Percentiles rank a stretch among this genome's conserved stretches.
These are phyloP conservation scores for Erigeron canadensis DNA, from an alignment of 129 eudicot genomes.

Conservation along the genomic window DNA sequence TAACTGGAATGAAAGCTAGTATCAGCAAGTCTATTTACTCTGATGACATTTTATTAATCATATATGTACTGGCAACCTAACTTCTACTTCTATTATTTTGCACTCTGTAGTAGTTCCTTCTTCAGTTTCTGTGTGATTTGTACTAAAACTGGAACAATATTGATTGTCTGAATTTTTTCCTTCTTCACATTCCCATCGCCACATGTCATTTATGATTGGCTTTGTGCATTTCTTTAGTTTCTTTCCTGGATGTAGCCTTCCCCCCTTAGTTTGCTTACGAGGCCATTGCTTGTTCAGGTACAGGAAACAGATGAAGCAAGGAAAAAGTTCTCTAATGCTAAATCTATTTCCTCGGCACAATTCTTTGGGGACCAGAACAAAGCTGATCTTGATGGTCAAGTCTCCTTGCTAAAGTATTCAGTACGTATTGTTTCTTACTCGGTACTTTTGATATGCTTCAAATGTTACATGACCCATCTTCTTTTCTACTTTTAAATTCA, in stretches of 20 bases:
- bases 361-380: slow-evolving; percentile 74
- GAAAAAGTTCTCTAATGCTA: slow-evolving; percentile 95
- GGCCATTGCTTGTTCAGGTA: slow-evolving; percentile 32
- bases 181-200: neutral
- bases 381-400: slow-evolving; percentile 64
- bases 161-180: neutral
- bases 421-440: slow-evolving; percentile 36
- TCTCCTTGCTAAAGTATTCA: slow-evolving; percentile 70
- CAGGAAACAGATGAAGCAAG: slow-evolving; percentile 99
- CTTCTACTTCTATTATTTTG: neutral
- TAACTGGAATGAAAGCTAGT: neutral
- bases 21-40: neutral
- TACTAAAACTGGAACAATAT: neutral
- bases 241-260: neutral
- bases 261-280: neutral
- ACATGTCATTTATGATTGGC: neutral
- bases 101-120: slow-evolving; percentile 16
- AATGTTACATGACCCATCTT: neutral
- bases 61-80: neutral
- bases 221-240: neutral
- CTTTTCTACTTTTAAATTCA: neutral
- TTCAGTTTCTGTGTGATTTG: neutral
- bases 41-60: neutral
- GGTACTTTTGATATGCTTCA: neutral
- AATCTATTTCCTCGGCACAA: slow-evolving; percentile 94